Base-by-base conservation (phyloP, 202 grass and related monocot genomes). In the Tripidium arundinaceum region DNA sequence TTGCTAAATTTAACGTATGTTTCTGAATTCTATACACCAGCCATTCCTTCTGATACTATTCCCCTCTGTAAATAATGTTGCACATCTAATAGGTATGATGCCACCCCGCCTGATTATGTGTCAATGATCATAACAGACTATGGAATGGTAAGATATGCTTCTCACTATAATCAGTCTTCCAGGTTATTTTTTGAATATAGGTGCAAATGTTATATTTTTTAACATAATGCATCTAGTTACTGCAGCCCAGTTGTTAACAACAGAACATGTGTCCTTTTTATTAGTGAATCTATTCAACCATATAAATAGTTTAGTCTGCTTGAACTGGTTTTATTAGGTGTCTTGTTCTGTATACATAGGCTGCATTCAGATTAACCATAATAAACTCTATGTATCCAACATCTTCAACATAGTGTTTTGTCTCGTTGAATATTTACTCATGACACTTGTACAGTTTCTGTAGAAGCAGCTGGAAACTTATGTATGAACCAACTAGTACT, bases 91-190 rank as follows among this genome's bases (percentile, higher is more conserved):
- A 97, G 91, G 84, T 97, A 94, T 22, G 94, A 94, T 84, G 86
- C 87, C 26, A 97, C 91, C 39, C 94, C 94, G 73, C 90, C 89
- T 81, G 91, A 97, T 69, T 94, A 92, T 63, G 89, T 97, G 34
- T 97, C 91, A 12, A 93, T 94, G 89, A 89, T 97, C 71, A 83
- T 97, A 72, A 97, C 94, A 52, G 94, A 97, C 88, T 93, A 94
- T 81, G 94, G 94, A 77, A 97, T 97, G 94, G 94, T 94, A 85
- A 81, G 87, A 78, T 82, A 83, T 29, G 25, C 34, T 68, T 89
- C 38, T 87, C 19, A 29, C 26, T 62, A 39, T 59, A 74, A 14
- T 64, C 29, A 24, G 8, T 62, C 11, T 41, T 52, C 7, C 43
- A 70, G 29, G 70, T 25, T 76, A 54, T 57, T 62, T 79, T 19